These are phyloP conservation scores for Neoboletus subvelutipes DNA, from an alignment of 768 basidiomycete genomes.

Conservation along the genomic window DNA sequence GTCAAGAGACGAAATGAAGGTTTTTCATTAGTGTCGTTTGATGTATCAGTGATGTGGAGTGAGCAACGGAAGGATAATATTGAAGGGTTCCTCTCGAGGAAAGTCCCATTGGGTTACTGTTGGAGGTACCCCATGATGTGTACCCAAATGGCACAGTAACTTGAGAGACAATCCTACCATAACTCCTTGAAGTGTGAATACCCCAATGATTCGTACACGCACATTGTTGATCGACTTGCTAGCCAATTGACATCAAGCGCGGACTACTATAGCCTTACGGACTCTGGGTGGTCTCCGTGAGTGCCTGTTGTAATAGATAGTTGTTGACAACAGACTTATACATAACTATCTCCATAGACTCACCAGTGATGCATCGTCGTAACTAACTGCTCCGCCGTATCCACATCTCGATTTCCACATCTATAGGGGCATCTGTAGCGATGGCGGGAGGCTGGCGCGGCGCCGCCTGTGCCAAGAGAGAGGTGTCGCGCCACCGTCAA, in stretches of 20 bases:
- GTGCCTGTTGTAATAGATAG: background rate
- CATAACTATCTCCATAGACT: background rate
- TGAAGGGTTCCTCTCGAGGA: background rate
- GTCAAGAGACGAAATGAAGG: background rate
- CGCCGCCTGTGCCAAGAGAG: background rate
- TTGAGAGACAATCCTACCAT: background rate
- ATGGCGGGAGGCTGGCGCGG: background rate
- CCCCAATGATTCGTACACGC: background rate
- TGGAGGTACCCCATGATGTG: background rate
- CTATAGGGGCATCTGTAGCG: background rate
- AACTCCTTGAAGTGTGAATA: background rate
- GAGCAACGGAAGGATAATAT: background rate
- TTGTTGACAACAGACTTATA: background rate
- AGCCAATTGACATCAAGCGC: background rate
- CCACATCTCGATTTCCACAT: background rate
- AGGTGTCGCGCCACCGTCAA: background rate
- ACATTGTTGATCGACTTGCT: background rate
- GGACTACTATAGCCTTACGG: background rate
- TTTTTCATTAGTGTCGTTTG: background rate
- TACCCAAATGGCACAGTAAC: background rate
- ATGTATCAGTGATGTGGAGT: slow-evolving; percentile 4
- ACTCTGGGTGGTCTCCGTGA: background rate
- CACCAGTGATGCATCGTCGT: background rate
- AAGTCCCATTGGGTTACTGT: background rate
- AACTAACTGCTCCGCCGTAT: background rate